Conservation (phyloP, 805 yeast species). For the Starmera caribaea region DNA sequence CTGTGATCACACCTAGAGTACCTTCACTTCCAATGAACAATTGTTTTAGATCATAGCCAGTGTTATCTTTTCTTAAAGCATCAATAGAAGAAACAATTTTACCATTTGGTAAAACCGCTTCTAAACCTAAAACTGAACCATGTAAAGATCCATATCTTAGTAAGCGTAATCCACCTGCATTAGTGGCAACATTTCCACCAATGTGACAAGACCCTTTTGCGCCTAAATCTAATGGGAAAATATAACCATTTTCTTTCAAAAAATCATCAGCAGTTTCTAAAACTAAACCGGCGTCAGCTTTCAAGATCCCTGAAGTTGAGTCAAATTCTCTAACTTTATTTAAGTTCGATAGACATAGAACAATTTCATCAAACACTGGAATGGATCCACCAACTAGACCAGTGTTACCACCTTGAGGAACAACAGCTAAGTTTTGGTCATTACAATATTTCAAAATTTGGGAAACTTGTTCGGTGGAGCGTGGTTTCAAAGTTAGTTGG, state of each 20-base stretch:
- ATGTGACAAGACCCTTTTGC: slow-evolving; percentile 96
- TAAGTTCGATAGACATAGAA: slow-evolving; percentile 58
- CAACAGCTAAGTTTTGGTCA: slow-evolving; percentile 68
- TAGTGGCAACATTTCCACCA: slow-evolving; percentile 92
- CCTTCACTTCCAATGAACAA: slow-evolving; percentile 93
- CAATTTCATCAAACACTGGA: slow-evolving; percentile 86
- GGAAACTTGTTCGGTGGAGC: slow-evolving; percentile 67
- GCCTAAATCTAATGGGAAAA: slow-evolving; percentile 89
- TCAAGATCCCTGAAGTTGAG: slow-evolving; percentile 70
- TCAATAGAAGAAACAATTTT: slow-evolving; percentile 70
- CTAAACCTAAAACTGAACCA: slow-evolving; percentile 85
- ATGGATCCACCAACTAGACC: slow-evolving; percentile 93
- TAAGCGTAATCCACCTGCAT: slow-evolving; percentile 90
- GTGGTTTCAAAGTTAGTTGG: slow-evolving; percentile 71
- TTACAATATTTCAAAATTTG: slow-evolving; percentile 73
- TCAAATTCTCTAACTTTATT: slow-evolving; percentile 81
- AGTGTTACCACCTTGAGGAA: slow-evolving; percentile 97
- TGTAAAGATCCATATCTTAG: slow-evolving; percentile 87
- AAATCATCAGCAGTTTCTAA: slow-evolving; percentile 76
- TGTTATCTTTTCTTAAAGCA: slow-evolving; percentile 86
- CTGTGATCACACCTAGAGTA: slow-evolving; percentile 83
- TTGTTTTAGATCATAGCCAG: slow-evolving; percentile 91
- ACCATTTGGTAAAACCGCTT: slow-evolving; percentile 90
- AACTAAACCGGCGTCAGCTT: slow-evolving; percentile 86
- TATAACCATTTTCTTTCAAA: slow-evolving; percentile 72